Evolutionary conservation across 2,329 filamentous ascomycete species (phyloP), one percentile per base, ranked within the genome.

Genomic region (Penicillium sp.): DNA sequence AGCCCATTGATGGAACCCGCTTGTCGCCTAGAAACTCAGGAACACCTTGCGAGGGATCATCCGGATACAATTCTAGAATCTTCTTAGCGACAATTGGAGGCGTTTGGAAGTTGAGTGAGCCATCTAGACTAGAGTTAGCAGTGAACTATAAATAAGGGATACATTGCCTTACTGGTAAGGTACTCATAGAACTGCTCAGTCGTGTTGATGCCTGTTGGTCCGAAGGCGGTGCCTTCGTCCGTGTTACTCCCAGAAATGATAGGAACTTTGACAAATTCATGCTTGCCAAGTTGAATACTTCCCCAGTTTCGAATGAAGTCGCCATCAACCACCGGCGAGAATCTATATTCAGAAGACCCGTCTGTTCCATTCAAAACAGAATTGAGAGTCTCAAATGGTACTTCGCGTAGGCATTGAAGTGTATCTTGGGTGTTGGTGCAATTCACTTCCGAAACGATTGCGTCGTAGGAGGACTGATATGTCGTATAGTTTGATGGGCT

Each of bases 151-250:
- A 27, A 17, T 12, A 21, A n/a, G 3, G 12, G 37, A 4, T 7
- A 5, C 10, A 3, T n/a, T 8, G 36, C 12, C 49, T 24, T 54
- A 62, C 65, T 58, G 24, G 68, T 70, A 12, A 81, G 67, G 43
- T 68, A 72, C 17, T 66, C 62, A 37, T 73, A 67, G 61, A 86
- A 82, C 43, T 85, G 75, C 13, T 71, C 76, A 9, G 76, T 80
- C 1, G 78, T 83, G 62, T 85, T 80, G 54, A 87, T 78, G 13
- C 78, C 80, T 5, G 54, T 65, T 9, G 78, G 76, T 0, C 75
- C 79, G 60, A 86, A 87, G 1, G 74, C 72, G 1, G 80, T 80
- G 2, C 84, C 87, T 65, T 90, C 87, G 59, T 89, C 86, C 1
- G 80, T 80, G 66, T 88, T 89, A 29, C 79, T 80, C 6, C 87